Evolutionary conservation across 2,329 filamentous ascomycete species (phyloP), one percentile per base, ranked within the genome.

Genomic region (Onygena corvina): DNA sequence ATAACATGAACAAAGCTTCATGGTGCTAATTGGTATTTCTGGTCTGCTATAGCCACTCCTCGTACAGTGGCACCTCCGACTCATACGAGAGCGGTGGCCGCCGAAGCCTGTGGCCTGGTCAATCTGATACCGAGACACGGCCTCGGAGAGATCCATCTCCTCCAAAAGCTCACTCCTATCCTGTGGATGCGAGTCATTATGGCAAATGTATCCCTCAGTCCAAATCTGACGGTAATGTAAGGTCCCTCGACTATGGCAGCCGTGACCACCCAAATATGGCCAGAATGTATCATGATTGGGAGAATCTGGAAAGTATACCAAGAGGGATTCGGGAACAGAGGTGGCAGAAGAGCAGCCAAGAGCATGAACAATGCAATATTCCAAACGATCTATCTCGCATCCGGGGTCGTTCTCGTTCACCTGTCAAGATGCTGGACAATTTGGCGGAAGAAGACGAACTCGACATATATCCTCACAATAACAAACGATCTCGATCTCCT

Each of bases 401-500:
- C 11, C 40, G 51, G 33, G 40, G 49, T 4, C 34, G 52, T 33
- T 51, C 53, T 14, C 27, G 42, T 16, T 58, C 59, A 36, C 59
- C 58, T 29, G 52, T 56, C 34, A 59, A 60, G 50, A 16, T 53
- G 16, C 50, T 60, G 7, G 60, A 58, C 27, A 53, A 59, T 14
- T 52, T 59, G 36, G 53, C 56, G 29, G 60, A 61, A 44, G 53
- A 53, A n/a, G 50, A 57, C 31, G 51, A 56, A 1, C 52, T 53
- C 8, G 54, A 51, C 31, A 23, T 49, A 21, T 47, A 46, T 9
- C 38, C 38, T 2, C 40, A 46, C 1, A 53, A 59, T 18, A 42
- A 45, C 4, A 58, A 56, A 47, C 54, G 61, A 11, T 55, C 59
- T 23, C 54, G 59, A 20, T 65, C 64, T 18, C 61, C 65, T 11